A percentile compares a stretch with the other conserved stretches of the same genome.
These are phyloP conservation scores for Kappamyces sp. DNA, from an alignment of 192 early-diverging fungal species.

Conservation along the genomic window DNA sequence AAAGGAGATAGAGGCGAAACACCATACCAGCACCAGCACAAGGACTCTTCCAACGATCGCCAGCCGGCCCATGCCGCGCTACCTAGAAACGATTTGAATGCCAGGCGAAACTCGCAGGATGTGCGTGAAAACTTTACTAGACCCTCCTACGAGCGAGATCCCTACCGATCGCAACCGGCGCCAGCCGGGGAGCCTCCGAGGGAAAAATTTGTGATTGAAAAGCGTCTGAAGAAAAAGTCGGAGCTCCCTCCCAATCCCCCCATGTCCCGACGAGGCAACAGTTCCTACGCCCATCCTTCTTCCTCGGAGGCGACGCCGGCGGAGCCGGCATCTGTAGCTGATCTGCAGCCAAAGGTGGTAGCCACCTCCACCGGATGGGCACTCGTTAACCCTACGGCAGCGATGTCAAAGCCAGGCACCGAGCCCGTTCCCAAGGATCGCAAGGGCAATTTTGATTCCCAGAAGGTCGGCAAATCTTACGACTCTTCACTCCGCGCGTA, in stretches of 20 bases:
- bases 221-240: not conserved
- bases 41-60: too few species aligned
- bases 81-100: too few species aligned
- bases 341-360: conserved; percentile 1
- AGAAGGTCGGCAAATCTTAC: not conserved
- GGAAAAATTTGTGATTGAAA: conserved; percentile 11
- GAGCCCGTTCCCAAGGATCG: conserved; percentile 1
- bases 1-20: too few species aligned
- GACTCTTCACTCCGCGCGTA: too few species aligned
- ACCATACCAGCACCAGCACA: too few species aligned
- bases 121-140: too few species aligned
- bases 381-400: conserved; percentile 4
- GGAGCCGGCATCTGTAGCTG: not conserved
- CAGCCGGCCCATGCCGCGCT: too few species aligned
- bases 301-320: conserved; percentile 1
- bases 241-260: not conserved
- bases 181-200: not conserved
- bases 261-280: not conserved
- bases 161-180: too few species aligned
- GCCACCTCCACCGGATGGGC: conserved; percentile 5
- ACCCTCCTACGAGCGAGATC: too few species aligned
- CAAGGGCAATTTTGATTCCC: conserved; percentile 5
- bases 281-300: conserved; percentile 1
- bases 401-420: not conserved
- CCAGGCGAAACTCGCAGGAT: too few species aligned